Evolutionary conservation across 208 protist genomes (phyloP).

Genomic region (Blastocrithidia nonstop): DNA sequence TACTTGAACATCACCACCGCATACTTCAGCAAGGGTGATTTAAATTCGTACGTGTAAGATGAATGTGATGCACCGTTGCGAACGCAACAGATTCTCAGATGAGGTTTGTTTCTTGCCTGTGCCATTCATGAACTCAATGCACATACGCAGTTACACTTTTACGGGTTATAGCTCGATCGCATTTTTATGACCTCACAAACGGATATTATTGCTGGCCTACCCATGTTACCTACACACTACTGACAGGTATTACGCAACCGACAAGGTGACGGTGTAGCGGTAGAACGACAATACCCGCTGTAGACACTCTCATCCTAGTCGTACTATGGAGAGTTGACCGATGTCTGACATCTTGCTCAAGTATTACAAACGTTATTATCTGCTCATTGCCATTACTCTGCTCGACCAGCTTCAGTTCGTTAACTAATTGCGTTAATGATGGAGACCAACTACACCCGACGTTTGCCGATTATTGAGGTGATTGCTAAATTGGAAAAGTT

Average conservation of each 20-base stretch:
- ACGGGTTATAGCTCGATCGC: constrained; percentile 37
- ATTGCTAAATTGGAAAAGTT: too few species aligned
- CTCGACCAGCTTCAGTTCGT: constrained; percentile 17
- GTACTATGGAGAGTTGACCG: constrained; percentile 34
- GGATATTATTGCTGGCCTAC: constrained; percentile 34
- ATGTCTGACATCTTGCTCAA: constrained; percentile 64
- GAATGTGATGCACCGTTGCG: constrained; percentile 12
- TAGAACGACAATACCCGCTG: constrained; percentile 58
- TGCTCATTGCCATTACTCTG: constrained; percentile 14
- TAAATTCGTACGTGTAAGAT: constrained; percentile 46
- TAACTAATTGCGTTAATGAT: constrained; percentile 41
- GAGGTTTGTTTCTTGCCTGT: constrained; percentile 31
- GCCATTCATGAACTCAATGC: constrained; percentile 33
- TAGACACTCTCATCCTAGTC: constrained; percentile 21
- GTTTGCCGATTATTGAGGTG: constrained; percentile 20
- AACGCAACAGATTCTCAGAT: constrained; percentile 23
- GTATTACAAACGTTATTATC: constrained; percentile 29
- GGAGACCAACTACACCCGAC: constrained; percentile 11
- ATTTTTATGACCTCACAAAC: too few species aligned
- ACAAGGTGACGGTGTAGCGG: constrained; percentile 15
- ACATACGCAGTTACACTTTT: constrained; percentile 24
- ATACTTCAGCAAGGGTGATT: constrained; percentile 33
- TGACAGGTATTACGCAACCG: constrained; percentile 27
- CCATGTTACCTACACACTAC: constrained; percentile 41
- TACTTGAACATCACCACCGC: constrained; percentile 57